Conservation (phyloP, 768 basidiomycete species). For the Russula sp. region DNA sequence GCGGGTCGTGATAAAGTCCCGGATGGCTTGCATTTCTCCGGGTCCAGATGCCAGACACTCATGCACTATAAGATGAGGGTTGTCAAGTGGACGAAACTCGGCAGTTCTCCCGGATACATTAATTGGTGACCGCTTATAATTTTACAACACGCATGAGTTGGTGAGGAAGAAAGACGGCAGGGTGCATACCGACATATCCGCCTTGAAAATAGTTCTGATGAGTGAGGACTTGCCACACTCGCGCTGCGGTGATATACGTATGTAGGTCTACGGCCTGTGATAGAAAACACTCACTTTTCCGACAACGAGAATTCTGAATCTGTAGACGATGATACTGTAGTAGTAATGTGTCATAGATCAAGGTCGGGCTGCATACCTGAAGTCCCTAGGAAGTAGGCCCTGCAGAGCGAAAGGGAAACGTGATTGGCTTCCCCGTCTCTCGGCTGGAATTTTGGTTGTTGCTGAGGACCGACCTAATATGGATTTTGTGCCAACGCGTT, state of each 20-base stretch:
- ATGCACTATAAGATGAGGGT: neutral
- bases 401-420: neutral
- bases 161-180: neutral
- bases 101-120: neutral
- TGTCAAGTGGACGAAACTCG: neutral
- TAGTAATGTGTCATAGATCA: neutral
- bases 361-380: constrained; percentile 5
- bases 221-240: constrained; percentile 21
- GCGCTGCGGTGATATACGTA: neutral
- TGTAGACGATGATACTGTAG: neutral
- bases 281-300: constrained; percentile 5
- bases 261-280: neutral
- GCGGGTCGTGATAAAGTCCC: neutral
- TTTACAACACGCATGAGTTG: neutral
- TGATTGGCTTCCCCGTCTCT: neutral
- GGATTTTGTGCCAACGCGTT: no score
- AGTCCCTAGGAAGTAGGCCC: neutral
- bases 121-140: neutral
- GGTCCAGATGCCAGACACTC: constrained; percentile 2
- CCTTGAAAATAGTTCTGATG: constrained; percentile 1
- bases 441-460: no score
- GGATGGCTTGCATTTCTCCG: constrained; percentile 1
- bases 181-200: constrained; percentile 9
- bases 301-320: constrained; percentile 20
- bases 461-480: no score